These are phyloP conservation scores for Theileria luwenshuni DNA, from an alignment of 169 alveolate species.

Conservation along the genomic window DNA sequence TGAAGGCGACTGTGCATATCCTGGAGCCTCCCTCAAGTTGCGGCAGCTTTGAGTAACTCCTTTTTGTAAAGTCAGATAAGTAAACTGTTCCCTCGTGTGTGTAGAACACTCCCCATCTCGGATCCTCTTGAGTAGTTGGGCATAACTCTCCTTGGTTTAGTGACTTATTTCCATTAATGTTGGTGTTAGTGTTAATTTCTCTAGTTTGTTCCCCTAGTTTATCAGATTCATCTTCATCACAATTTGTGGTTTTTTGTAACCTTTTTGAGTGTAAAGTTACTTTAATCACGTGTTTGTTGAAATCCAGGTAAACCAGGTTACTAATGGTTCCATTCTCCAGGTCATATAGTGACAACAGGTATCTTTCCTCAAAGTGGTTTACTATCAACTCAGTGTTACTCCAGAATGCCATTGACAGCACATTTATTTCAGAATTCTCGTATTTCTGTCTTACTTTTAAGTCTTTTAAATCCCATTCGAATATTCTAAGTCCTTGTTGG, in stretches of 20 bases:
- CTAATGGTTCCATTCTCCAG: constrained; percentile 8
- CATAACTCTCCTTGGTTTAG: no score
- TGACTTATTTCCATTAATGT: no score
- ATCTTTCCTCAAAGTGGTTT: constrained; percentile 21
- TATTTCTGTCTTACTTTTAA: constrained; percentile 25
- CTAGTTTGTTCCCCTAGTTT: no score
- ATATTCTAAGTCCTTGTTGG: constrained; percentile 33
- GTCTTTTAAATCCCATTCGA: constrained; percentile 23
- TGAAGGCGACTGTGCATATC: constrained; percentile 27
- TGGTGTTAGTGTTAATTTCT: no score
- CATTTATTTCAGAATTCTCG: constrained; percentile 2
- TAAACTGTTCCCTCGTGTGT: constrained; percentile 51
- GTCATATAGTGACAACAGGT: neutral
- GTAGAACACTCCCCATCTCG: constrained; percentile 17
- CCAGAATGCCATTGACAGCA: constrained; percentile 41
- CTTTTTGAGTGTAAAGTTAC: neutral
- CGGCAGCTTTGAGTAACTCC: constrained; percentile 41
- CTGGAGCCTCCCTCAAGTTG: constrained; percentile 45
- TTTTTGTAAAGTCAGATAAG: constrained; percentile 37
- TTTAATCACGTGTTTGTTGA: constrained; percentile 18
- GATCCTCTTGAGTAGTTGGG: no score
- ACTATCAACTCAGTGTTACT: constrained; percentile 39
- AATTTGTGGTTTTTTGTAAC: neutral
- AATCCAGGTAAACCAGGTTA: constrained; percentile 3
- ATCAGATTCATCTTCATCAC: neutral